phyloP scores from a whole-genome alignment of 352 stramenopile genomes.

The Hyaloperonospora arabidopsidis region DNA sequence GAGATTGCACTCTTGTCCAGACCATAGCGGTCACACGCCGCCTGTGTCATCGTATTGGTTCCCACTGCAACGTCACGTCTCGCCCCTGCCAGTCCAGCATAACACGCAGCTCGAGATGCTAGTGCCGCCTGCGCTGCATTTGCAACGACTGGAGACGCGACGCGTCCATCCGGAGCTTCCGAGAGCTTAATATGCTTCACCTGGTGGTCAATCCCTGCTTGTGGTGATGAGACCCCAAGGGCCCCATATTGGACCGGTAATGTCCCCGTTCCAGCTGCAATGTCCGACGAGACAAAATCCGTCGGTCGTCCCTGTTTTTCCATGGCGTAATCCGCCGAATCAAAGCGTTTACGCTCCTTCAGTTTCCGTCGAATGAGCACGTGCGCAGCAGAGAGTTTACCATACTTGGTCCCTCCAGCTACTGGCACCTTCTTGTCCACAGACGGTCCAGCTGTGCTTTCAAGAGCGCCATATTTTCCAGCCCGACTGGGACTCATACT shows the following conservation, averaged over 20 bases:
- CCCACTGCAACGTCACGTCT: conserved; percentile 2
- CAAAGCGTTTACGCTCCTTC: conserved; percentile 75
- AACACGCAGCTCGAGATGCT: conserved; percentile 16
- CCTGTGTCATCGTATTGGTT: conserved; percentile 5
- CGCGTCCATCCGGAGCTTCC: conserved; percentile 25
- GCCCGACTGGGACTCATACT: conserved; percentile 55
- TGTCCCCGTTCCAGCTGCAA: background rate
- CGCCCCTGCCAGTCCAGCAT: conserved; percentile 15
- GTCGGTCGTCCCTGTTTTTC: conserved; percentile 38
- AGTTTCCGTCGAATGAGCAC: conserved; percentile 75
- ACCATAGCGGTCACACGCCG: conserved; percentile 18
- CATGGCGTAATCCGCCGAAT: conserved; percentile 76
- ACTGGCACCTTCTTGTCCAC: conserved; percentile 3
- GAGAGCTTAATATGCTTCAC: conserved; percentile 79
- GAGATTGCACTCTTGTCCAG: conserved; percentile 19
- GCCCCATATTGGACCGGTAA: conserved; percentile 1
- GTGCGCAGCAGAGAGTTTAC: conserved; percentile 55
- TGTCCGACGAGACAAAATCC: conserved; percentile 11
- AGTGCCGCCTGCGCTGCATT: conserved; percentile 25
- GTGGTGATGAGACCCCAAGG: conserved; percentile 5
- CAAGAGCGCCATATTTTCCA: conserved; percentile 41
- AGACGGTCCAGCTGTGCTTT: conserved; percentile 11
- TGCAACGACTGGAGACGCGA: conserved; percentile 15
- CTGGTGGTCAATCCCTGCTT: conserved; percentile 44
- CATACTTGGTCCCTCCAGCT: conserved; percentile 37